These are phyloP conservation scores for Imleria badia DNA, from an alignment of 768 basidiomycete species.

Conservation along the genomic window DNA sequence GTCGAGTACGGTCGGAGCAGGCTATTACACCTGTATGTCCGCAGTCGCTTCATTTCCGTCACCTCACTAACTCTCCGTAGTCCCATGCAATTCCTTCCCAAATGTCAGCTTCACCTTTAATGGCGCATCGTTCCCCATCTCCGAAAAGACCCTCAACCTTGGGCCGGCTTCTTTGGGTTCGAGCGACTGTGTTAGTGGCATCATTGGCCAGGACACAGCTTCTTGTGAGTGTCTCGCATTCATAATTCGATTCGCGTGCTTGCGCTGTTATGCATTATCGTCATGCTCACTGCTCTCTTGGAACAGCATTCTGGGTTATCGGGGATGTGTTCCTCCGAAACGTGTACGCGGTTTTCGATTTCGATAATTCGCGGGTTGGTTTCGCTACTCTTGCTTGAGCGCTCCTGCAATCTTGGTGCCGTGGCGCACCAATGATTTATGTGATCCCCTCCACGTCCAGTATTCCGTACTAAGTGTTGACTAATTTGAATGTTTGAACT, in stretches of 20 bases:
- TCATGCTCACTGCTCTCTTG: not conserved
- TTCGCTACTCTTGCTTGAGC: too few species aligned
- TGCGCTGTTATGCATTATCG: not conserved
- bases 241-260: not conserved
- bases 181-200: constrained; percentile 31
- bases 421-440: too few species aligned
- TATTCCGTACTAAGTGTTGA: too few species aligned
- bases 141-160: constrained; percentile 36
- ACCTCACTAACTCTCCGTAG: not conserved
- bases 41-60: not conserved
- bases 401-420: too few species aligned
- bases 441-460: too few species aligned
- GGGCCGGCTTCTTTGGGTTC: constrained; percentile 28
- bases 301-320: constrained; percentile 15
- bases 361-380: too few species aligned
- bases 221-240: not conserved
- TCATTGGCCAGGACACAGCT: constrained; percentile 12
- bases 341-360: too few species aligned
- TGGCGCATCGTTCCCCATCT: constrained; percentile 34
- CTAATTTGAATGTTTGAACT: too few species aligned
- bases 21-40: constrained; percentile 31
- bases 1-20: constrained; percentile 15
- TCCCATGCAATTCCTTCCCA: constrained; percentile 32
- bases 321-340: constrained; percentile 6
- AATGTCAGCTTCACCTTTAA: constrained; percentile 37